Conservation (phyloP, 2,329 filamentous ascomycete genomes). For the Pseudogymnoascus sp. region DNA sequence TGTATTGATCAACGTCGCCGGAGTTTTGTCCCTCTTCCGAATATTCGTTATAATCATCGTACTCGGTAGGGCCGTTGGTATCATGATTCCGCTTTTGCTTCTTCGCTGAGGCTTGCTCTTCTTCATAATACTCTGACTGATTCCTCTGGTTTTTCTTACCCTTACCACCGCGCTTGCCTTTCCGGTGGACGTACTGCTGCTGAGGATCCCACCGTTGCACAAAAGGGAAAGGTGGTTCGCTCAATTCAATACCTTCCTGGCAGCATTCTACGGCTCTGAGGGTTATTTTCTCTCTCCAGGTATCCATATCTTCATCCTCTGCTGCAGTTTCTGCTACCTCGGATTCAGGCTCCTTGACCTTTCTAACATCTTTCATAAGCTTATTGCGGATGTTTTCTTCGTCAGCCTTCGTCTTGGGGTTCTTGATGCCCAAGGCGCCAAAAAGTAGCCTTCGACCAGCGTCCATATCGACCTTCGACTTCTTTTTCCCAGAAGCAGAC, state of each 20-base stretch:
- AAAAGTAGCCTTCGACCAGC: slow-evolving; percentile 54
- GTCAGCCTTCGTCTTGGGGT: slow-evolving; percentile 60
- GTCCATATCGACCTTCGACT: neutral
- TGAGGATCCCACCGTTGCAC: slow-evolving; percentile 81
- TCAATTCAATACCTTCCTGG: slow-evolving; percentile 58
- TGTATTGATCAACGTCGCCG: slow-evolving; percentile 19
- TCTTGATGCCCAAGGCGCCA: slow-evolving; percentile 60
- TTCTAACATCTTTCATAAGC: slow-evolving; percentile 46
- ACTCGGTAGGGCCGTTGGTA: slow-evolving; percentile 34
- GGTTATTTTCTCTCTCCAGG: slow-evolving; percentile 67
- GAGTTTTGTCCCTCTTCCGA: slow-evolving; percentile 25
- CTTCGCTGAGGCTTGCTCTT: slow-evolving; percentile 32
- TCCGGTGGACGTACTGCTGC: slow-evolving; percentile 44
- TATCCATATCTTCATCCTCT: slow-evolving; percentile 36
- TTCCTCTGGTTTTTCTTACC: slow-evolving; percentile 40
- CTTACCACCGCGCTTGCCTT: slow-evolving; percentile 36
- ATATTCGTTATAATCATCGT: slow-evolving; percentile 32
- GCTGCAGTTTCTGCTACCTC: slow-evolving; percentile 14
- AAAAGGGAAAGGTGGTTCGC: slow-evolving; percentile 81
- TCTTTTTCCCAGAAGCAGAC: neutral
- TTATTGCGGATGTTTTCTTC: slow-evolving; percentile 54
- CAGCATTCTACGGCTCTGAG: slow-evolving; percentile 79
- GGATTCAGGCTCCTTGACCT: slow-evolving; percentile 17
- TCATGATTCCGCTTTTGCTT: slow-evolving; percentile 42
- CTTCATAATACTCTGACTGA: slow-evolving; percentile 34